Evolutionary conservation across 139 green algal genomes (phyloP), one percentile per base, ranked within the genome.

Genomic region (Picochlorum sp.): DNA sequence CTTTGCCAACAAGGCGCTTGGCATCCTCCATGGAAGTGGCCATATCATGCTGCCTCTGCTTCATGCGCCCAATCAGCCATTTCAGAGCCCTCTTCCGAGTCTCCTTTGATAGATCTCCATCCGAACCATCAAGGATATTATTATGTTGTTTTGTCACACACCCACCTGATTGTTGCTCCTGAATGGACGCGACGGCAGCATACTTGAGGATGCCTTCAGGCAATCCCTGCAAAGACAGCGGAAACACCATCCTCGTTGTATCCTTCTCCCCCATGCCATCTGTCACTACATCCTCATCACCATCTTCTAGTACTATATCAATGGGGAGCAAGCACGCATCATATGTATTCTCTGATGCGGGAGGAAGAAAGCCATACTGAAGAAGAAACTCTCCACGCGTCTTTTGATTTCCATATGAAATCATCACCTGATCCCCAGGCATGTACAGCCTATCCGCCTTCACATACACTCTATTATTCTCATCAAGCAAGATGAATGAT

Each of bases 311-410:
- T 68, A 10, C 34, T 49, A 18, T 72, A 31, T 56, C 91, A 85
- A 18, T n/a, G 54, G n/a, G n/a, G n/a, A 89, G 51, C 26, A 67
- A 49, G 10, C 69, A 80, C 14, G 67, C 70, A 28, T 91, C 81
- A 31, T 83, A 50, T 0, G 76, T 71, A 66, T 90, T 92, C 60
- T 24, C 59, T 21, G 66, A 70, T 1, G 68, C 31, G 6, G 57
- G n/a, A 1, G 80, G 79, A 49, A 78, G 47, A 54, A 91, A 88
- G 6, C 85, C 85, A 37, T 91, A 91, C 2, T 63, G 78, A 41
- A 87, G 65, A 58, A 86, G 73, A 50, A 90, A 52, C 66, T 87
- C 68, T 8, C 82, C 77, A 49, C 21, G 73, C 4, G 79, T 69
- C 55, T 82, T 81, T 23, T 74, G 62, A 54, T 41, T 41, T 9